These are phyloP conservation scores for Pseudocercospora musae DNA, from an alignment of 2,329 filamentous ascomycete species.

Conservation along the genomic window DNA sequence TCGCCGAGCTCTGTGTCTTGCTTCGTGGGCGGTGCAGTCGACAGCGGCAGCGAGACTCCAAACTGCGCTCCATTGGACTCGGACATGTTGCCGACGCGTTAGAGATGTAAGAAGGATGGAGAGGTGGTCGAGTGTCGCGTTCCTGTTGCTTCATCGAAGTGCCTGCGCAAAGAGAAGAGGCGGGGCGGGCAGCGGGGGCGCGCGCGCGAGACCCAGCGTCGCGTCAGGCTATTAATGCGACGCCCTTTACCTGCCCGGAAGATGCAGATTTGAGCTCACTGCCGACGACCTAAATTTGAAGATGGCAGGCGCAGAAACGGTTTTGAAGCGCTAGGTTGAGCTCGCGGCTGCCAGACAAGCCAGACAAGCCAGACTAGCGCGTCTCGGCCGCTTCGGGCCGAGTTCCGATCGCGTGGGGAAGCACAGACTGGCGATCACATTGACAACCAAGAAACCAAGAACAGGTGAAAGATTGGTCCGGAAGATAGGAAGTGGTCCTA, in stretches of 20 bases:
- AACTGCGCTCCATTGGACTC: constrained; percentile 16
- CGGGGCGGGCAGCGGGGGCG: not conserved
- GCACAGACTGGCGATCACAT: not conserved
- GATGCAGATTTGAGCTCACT: not conserved
- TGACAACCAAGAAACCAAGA: not conserved
- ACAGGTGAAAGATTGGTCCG: not conserved
- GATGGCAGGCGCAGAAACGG: not conserved
- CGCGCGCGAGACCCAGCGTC: not conserved
- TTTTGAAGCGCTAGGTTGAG: not conserved
- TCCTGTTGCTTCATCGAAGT: constrained; percentile 10
- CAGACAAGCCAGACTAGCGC: not conserved
- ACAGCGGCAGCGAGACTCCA: constrained; percentile 59
- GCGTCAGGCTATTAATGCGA: not conserved
- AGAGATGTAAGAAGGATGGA: not conserved
- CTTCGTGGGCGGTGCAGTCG: constrained; percentile 69
- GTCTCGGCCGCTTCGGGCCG: not conserved
- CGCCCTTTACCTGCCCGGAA: not conserved
- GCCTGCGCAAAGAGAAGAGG: not conserved
- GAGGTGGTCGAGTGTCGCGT: constrained; percentile 4
- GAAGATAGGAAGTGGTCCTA: not conserved
- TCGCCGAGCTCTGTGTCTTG: constrained; percentile 74
- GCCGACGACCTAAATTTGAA: not conserved
- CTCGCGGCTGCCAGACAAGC: not conserved
- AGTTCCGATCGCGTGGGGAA: not conserved
- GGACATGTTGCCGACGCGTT: constrained; percentile 12